Conservation (phyloP, 805 yeast species). For the Kregervanrija fluxuum region DNA sequence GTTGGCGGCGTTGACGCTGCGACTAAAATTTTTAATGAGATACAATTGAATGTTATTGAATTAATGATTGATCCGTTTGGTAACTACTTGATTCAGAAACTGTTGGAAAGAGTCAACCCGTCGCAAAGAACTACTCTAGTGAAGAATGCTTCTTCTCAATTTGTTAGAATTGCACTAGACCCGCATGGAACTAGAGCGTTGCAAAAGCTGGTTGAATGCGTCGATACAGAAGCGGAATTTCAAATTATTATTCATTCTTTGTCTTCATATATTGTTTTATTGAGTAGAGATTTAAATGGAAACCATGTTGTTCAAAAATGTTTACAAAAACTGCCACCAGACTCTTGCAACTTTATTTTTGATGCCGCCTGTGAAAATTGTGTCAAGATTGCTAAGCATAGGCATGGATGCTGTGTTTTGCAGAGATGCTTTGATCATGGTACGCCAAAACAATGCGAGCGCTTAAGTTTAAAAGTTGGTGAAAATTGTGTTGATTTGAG, state of each 20-base stretch:
- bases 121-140: constrained; percentile 68
- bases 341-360: constrained; percentile 81
- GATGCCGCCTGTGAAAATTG: constrained; percentile 74
- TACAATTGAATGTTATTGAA: constrained; percentile 69
- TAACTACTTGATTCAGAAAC: constrained; percentile 88
- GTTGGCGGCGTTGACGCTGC: constrained; percentile 54
- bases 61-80: constrained; percentile 96
- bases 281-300: constrained; percentile 89
- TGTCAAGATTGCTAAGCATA: constrained; percentile 80
- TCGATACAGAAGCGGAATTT: constrained; percentile 66
- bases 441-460: constrained; percentile 55
- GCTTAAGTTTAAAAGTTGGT: constrained; percentile 62
- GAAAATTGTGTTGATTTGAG: constrained; percentile 62
- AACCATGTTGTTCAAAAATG: constrained; percentile 96
- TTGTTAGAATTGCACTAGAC: constrained; percentile 76
- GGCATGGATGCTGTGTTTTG: constrained; percentile 96
- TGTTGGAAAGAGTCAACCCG: constrained; percentile 66
- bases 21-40: constrained; percentile 73
- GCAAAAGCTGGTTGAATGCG: constrained; percentile 84
- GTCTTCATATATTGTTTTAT: constrained; percentile 60
- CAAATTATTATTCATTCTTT: constrained; percentile 33
- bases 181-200: constrained; percentile 96
- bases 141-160: constrained; percentile 61
- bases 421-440: constrained; percentile 95
- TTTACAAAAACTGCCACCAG: constrained; percentile 59